These are phyloP conservation scores for Claviceps fusiformis DNA, from an alignment of 2,329 filamentous ascomycete genomes.

Conservation along the genomic window DNA sequence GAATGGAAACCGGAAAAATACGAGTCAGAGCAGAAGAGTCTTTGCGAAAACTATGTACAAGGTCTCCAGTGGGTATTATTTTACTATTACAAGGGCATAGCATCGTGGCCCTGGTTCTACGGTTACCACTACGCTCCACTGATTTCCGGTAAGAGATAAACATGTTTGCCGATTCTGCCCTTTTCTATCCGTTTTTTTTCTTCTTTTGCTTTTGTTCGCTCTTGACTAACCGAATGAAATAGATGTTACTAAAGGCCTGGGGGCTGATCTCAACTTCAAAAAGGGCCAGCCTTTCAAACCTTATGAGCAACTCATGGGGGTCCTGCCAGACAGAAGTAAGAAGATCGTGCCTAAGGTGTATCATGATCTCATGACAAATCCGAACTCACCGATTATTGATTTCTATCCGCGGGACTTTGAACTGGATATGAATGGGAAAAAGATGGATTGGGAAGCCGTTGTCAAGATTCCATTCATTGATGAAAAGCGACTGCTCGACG, in stretches of 20 bases:
- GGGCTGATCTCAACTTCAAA: slow-evolving; percentile 79
- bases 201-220: slow-evolving; percentile 3
- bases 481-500: slow-evolving; percentile 67
- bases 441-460: slow-evolving; percentile 98
- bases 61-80: slow-evolving; percentile 95
- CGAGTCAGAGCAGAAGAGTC: slow-evolving; percentile 56
- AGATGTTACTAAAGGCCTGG: slow-evolving; percentile 81
- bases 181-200: background rate
- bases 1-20: slow-evolving; percentile 75
- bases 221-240: slow-evolving; percentile 11
- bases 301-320: slow-evolving; percentile 96
- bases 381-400: slow-evolving; percentile 85
- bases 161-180: background rate
- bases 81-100: slow-evolving; percentile 96
- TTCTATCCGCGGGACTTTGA: slow-evolving; percentile 97
- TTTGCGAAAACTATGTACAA: slow-evolving; percentile 95
- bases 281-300: slow-evolving; percentile 91
- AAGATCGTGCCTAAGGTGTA: slow-evolving; percentile 82
- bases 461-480: slow-evolving; percentile 99
- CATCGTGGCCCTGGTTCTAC: slow-evolving; percentile 98
- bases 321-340: slow-evolving; percentile 93
- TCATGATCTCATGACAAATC: slow-evolving; percentile 83
- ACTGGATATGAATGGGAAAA: slow-evolving; percentile 98
- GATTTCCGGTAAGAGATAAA: slow-evolving; percentile 54
- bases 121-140: slow-evolving; percentile 93